phyloP scores from a whole-genome alignment of 768 basidiomycete species.

The Suillus clintonianus region DNA sequence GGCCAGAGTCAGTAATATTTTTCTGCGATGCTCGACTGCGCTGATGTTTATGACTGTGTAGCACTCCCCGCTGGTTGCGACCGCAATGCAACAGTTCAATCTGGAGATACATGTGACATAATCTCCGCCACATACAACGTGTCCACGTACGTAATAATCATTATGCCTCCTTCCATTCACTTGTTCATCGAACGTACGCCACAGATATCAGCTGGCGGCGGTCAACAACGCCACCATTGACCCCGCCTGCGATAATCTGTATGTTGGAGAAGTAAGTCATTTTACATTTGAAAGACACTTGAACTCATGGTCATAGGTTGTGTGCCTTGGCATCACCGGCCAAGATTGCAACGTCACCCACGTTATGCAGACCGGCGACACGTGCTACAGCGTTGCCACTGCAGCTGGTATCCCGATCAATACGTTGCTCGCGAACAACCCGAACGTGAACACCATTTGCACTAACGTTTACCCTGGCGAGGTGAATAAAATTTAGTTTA shows the following conservation, averaged over 20 bases:
- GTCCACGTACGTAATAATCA: conserved; percentile 44
- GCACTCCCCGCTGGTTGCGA: conserved; percentile 38
- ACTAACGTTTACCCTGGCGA: conserved; percentile 60
- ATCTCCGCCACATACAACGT: conserved; percentile 51
- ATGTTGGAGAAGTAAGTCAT: conserved; percentile 44
- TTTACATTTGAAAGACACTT: not conserved
- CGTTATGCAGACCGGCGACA: conserved; percentile 49
- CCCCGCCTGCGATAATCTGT: conserved; percentile 56
- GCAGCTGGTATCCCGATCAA: conserved; percentile 43
- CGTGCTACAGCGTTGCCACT: conserved; percentile 46
- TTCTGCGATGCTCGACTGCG: not conserved
- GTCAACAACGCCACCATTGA: conserved; percentile 53
- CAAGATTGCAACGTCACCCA: conserved; percentile 60
- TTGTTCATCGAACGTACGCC: conserved; percentile 20
- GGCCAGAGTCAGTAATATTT: conserved; percentile 18
- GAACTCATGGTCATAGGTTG: conserved; percentile 23
- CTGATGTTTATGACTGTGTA: not conserved
- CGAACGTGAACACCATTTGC: conserved; percentile 55
- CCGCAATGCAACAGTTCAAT: conserved; percentile 51
- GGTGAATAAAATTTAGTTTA: conserved; percentile 34
- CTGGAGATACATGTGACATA: conserved; percentile 56
- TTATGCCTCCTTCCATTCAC: not conserved
- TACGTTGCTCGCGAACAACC: conserved; percentile 63
- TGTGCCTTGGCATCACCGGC: conserved; percentile 59
- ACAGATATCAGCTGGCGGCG: conserved; percentile 63